Percentiles rank a stretch among this genome's conserved stretches.
Evolutionary conservation across 768 basidiomycete genomes (phyloP).

Genomic region (Hygrocybe coccinea): DNA sequence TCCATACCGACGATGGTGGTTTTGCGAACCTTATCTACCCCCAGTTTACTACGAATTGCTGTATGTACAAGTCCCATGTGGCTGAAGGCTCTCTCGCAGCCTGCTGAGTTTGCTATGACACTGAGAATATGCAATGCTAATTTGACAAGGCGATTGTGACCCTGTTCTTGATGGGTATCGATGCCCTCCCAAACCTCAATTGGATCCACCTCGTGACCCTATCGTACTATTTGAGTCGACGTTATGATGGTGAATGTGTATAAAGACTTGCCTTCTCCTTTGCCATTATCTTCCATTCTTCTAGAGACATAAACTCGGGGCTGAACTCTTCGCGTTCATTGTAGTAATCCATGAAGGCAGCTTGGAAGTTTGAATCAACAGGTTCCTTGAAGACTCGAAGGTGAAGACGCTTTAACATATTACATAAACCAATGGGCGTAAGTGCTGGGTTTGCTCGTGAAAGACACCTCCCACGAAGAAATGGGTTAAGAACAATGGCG

Average conservation of each 20-base stretch:
- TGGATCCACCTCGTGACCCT: constrained; percentile 5
- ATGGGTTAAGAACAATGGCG: constrained; percentile 26
- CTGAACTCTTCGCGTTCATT: constrained; percentile 10
- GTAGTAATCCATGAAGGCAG: constrained; percentile 2
- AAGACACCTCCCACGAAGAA: constrained; percentile 9
- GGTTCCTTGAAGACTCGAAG: constrained; percentile 8
- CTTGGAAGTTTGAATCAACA: constrained; percentile 5
- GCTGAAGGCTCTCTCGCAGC: constrained; percentile 26
- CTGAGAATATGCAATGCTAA: constrained; percentile 24
- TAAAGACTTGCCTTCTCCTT: constrained; percentile 12
- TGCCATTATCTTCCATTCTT: not conserved
- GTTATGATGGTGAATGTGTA: not conserved
- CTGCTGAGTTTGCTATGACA: constrained; percentile 27
- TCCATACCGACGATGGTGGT: constrained; percentile 17
- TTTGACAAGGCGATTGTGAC: constrained; percentile 10
- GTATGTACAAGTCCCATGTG: constrained; percentile 23
- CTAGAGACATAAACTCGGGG: constrained; percentile 3
- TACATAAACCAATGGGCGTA: constrained; percentile 2
- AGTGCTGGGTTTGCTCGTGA: not conserved
- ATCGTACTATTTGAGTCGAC: not conserved
- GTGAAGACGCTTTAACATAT: constrained; percentile 7
- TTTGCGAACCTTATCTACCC: constrained; percentile 18
- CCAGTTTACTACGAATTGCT: constrained; percentile 8
- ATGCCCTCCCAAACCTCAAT: not conserved
- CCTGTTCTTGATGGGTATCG: not conserved